phyloP scores from a whole-genome alignment of 495 filamentous ascomycete species.

The Penicillium odoratum region DNA sequence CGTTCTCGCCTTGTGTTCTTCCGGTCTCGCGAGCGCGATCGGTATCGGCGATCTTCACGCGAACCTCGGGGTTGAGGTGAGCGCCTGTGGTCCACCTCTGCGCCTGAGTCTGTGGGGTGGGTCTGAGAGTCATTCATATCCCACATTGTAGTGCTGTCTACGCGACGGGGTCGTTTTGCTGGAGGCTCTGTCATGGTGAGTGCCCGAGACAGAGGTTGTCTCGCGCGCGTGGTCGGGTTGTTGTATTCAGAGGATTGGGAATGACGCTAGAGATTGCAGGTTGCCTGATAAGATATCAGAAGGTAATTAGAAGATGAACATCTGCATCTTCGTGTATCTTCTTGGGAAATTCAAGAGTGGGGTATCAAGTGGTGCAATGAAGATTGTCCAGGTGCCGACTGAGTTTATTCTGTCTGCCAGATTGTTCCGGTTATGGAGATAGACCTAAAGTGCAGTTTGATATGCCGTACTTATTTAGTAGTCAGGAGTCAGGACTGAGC shows the following conservation, averaged over 20 bases:
- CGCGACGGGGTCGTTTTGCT: constrained; percentile 53
- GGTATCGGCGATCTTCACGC: constrained; percentile 42
- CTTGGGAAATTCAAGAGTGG: constrained; percentile 1
- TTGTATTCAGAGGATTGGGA: neutral
- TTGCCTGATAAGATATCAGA: neutral
- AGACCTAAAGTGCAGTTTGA: neutral
- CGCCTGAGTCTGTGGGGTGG: constrained; percentile 29
- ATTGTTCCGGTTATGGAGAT: constrained; percentile 13
- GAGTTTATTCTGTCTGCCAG: constrained; percentile 30
- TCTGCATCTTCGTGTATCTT: neutral
- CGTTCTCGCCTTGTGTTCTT: constrained; percentile 41
- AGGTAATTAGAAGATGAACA: neutral
- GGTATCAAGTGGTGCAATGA: constrained; percentile 20
- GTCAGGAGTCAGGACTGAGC: no score
- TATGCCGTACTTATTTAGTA: neutral
- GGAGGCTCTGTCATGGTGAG: constrained; percentile 53
- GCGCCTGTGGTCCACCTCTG: constrained; percentile 41
- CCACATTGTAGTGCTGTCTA: constrained; percentile 56
- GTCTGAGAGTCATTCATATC: constrained; percentile 42
- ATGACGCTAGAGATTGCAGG: no score
- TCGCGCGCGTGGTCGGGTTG: constrained; percentile 9
- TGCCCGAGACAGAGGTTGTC: constrained; percentile 16
- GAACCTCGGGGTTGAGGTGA: constrained; percentile 28
- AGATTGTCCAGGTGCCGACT: constrained; percentile 14
- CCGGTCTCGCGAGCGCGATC: constrained; percentile 45